Conservation (phyloP, 2,329 filamentous ascomycete genomes). For the Phaeophleospora eucalypticola region DNA sequence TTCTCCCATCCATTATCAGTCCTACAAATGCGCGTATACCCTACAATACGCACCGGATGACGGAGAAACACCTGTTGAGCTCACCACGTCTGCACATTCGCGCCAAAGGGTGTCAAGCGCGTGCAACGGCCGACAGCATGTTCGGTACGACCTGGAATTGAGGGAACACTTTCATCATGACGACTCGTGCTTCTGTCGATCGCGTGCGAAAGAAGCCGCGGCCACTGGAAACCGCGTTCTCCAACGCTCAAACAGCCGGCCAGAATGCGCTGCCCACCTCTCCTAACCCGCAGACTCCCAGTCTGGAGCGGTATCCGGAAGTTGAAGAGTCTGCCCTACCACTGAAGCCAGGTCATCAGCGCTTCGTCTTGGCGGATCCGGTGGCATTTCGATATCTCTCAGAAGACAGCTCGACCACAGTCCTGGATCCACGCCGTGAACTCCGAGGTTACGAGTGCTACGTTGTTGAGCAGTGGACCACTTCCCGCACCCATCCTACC, state of each 20-base stretch:
- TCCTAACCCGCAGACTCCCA: conserved; percentile 11
- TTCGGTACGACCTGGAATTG: not conserved
- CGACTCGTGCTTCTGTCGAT: not conserved
- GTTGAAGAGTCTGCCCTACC: conserved; percentile 2
- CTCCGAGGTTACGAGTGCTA: conserved; percentile 88
- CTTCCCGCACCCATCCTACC: conserved; percentile 83
- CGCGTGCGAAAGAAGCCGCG: conserved; percentile 5
- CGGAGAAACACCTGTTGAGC: too few species aligned
- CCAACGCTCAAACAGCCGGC: not conserved
- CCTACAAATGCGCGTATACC: too few species aligned
- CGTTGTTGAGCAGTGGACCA: conserved; percentile 95
- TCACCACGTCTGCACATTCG: too few species aligned
- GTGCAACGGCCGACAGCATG: not conserved
- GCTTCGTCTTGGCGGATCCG: conserved; percentile 62
- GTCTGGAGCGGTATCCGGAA: conserved; percentile 6
- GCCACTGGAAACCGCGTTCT: conserved; percentile 11
- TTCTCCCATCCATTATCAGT: too few species aligned
- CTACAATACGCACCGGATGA: too few species aligned
- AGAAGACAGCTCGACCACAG: conserved; percentile 71
- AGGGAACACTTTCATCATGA: not conserved
- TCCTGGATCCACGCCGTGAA: conserved; percentile 66
- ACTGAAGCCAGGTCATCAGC: conserved; percentile 44
- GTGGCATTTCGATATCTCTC: conserved; percentile 73
- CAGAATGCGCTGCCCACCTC: conserved; percentile 11
- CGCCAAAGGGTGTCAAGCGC: not conserved